Conservation (phyloP, 352 stramenopile genomes). For the Phytophthora syringae region DNA sequence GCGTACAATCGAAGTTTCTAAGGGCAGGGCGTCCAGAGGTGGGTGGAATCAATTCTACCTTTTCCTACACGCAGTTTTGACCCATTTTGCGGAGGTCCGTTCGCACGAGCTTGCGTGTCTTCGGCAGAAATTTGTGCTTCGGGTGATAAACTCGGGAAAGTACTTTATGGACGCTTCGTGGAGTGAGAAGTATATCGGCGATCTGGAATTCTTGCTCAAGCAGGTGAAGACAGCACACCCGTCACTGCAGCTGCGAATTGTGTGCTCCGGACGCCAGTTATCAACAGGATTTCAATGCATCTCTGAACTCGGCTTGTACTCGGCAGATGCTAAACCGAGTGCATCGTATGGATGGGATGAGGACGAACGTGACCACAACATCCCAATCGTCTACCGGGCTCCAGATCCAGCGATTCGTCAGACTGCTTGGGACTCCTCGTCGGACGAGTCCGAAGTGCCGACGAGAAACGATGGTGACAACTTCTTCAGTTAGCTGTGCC, state of each 20-base stretch:
- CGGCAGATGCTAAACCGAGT: neutral
- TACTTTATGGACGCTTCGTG: constrained; percentile 6
- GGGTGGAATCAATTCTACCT: constrained; percentile 40
- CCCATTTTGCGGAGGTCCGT: too few relatives aligned
- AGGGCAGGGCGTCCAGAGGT: constrained; percentile 25
- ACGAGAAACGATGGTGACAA: too few relatives aligned
- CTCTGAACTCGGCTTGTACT: constrained; percentile 25
- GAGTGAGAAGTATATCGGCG: constrained; percentile 15
- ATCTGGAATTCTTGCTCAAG: constrained; percentile 15
- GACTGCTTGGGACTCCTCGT: too few relatives aligned
- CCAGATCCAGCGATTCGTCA: too few relatives aligned
- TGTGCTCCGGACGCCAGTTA: neutral
- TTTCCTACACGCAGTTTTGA: too few relatives aligned
- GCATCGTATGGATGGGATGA: neutral
- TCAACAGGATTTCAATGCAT: constrained; percentile 18
- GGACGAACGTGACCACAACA: neutral
- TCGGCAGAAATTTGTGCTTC: constrained; percentile 16
- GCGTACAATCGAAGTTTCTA: constrained; percentile 34
- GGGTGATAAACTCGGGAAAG: constrained; percentile 24
- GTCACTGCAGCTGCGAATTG: constrained; percentile 16
- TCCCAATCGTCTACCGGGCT: neutral
- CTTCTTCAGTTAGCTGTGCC: too few relatives aligned
- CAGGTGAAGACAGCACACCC: constrained; percentile 16
- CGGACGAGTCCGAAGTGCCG: too few relatives aligned
- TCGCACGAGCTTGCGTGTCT: constrained; percentile 3